phyloP scores from a whole-genome alignment of 148 eudicot species.

The Talinum fruticosum region DNA sequence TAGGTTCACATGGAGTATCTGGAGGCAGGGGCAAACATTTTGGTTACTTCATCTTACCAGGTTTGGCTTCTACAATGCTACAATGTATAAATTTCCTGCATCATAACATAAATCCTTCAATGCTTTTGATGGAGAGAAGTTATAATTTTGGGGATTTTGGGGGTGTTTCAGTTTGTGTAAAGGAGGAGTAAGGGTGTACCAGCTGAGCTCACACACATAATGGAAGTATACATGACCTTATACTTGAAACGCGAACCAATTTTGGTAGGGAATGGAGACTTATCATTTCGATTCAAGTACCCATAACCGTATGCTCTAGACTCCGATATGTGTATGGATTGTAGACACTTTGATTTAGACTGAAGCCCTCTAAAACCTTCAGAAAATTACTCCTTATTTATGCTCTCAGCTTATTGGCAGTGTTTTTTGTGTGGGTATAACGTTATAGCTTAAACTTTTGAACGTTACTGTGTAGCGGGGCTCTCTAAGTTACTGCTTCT shows the following conservation, averaged over 20 bases:
- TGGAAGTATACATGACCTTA: neutral
- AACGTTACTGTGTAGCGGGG: neutral
- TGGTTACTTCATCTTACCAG: slow-evolving; percentile 87
- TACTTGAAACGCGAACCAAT: neutral
- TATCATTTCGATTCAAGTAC: neutral
- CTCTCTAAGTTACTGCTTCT: too few relatives aligned
- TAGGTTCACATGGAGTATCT: slow-evolving; percentile 88
- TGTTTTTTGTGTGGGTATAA: neutral
- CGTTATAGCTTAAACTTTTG: neutral
- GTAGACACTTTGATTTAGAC: neutral
- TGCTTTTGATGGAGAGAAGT: neutral
- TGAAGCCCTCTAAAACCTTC: neutral
- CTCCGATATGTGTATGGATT: neutral
- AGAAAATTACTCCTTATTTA: neutral
- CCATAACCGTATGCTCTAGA: neutral
- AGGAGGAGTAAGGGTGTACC: too few relatives aligned
- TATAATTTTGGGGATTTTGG: neutral
- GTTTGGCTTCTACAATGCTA: slow-evolving; percentile 23
- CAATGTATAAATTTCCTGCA: neutral
- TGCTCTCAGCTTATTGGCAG: neutral
- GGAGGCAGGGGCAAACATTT: slow-evolving; percentile 86
- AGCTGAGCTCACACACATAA: too few relatives aligned
- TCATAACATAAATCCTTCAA: neutral
- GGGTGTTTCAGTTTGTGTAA: too few relatives aligned
- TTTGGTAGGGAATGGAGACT: neutral